Conservation (phyloP, 169 alveolate genomes). For the Eimeria zaria region DNA sequence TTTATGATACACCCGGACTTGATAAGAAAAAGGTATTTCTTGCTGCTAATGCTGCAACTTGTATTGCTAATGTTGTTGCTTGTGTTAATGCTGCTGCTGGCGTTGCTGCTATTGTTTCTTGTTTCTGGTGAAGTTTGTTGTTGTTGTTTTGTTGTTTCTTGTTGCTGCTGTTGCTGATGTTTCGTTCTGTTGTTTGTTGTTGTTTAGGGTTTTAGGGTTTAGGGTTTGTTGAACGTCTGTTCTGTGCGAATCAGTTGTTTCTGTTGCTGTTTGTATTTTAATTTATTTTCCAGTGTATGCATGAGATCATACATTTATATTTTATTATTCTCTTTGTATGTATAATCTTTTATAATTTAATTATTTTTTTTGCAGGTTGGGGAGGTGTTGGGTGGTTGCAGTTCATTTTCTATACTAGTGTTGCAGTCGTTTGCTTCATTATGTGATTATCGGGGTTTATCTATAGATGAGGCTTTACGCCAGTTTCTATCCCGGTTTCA, state of each 20-base stretch:
- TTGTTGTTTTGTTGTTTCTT: background rate
- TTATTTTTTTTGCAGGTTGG: conserved; percentile 68
- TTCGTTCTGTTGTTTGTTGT: background rate
- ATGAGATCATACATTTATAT: no score
- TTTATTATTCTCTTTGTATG: no score
- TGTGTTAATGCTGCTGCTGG: background rate
- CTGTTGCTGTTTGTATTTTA: background rate
- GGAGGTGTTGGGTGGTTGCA: conserved; percentile 58
- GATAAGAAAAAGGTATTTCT: conserved; percentile 75
- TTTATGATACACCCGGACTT: conserved; percentile 74
- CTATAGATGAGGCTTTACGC: conserved; percentile 70
- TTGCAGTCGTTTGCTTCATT: conserved; percentile 72
- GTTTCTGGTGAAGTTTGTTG: background rate
- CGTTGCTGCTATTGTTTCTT: background rate
- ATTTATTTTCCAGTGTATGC: background rate
- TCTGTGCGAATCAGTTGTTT: no score
- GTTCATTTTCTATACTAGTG: conserved; percentile 32
- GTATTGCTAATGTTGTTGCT: background rate
- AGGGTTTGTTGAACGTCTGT: no score
- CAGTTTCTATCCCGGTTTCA: conserved; percentile 42
- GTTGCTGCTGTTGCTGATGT: no score
- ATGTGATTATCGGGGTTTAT: conserved; percentile 63
- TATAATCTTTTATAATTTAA: no score
- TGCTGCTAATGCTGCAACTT: background rate
- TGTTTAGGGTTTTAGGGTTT: no score